Conservation (phyloP, 371 early-diverging fungal genomes). For the Dipsacomyces acuminosporus region DNA sequence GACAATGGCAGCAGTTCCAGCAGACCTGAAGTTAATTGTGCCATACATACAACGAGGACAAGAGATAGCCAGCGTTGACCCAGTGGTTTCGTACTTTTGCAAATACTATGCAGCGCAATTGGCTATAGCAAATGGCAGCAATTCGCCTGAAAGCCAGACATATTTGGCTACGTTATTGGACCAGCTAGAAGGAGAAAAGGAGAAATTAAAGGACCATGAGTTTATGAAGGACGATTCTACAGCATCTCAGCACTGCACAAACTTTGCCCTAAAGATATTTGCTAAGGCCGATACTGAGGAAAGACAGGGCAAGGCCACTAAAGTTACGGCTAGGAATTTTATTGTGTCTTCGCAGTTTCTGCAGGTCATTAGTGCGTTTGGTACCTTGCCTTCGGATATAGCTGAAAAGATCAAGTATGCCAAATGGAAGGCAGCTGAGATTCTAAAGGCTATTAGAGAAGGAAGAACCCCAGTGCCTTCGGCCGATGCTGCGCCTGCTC, state of each 20-base stretch:
- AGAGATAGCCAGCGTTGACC: conserved; percentile 72
- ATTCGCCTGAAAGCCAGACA: conserved; percentile 55
- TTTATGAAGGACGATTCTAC: conserved; percentile 73
- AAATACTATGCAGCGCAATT: conserved; percentile 83
- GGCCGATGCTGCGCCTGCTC: not conserved
- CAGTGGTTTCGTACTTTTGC: conserved; percentile 90
- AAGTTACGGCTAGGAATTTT: conserved; percentile 49
- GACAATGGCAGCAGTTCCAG: conserved; percentile 48
- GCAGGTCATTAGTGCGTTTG: conserved; percentile 29
- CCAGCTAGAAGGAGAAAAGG: conserved; percentile 72
- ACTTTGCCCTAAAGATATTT: conserved; percentile 90
- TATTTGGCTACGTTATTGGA: conserved; percentile 69
- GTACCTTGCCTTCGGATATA: conserved; percentile 21
- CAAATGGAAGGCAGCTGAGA: conserved; percentile 92
- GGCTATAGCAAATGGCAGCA: conserved; percentile 62
- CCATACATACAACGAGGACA: conserved; percentile 78
- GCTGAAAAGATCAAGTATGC: conserved; percentile 90
- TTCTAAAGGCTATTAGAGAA: conserved; percentile 85
- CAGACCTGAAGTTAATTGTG: conserved; percentile 68
- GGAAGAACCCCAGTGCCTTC: conserved; percentile 64
- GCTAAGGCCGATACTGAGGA: conserved; percentile 90
- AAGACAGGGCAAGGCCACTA: conserved; percentile 66
- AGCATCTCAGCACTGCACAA: conserved; percentile 78
- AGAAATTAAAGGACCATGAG: conserved; percentile 57
- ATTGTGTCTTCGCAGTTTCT: conserved; percentile 45